phyloP scores from a whole-genome alignment of 1,139 yeast species.

The Yamadazyma kanchanaburiensis region DNA sequence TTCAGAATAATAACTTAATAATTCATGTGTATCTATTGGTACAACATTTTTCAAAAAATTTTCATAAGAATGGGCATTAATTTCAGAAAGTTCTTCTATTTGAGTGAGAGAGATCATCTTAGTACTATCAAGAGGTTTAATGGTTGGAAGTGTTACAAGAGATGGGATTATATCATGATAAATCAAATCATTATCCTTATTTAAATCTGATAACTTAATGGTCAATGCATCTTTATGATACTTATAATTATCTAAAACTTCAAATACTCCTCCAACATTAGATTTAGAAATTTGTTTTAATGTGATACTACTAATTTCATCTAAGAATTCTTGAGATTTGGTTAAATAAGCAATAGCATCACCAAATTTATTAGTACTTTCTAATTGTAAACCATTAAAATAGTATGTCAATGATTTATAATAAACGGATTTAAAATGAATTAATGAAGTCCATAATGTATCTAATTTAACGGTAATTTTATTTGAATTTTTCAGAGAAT shows the following conservation, averaged over 20 bases:
- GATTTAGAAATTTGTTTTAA: constrained; percentile 26
- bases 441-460: constrained; percentile 40
- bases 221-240: constrained; percentile 43
- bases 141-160: constrained; percentile 50
- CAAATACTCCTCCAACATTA: constrained; percentile 28
- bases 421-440: constrained; percentile 47
- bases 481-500: constrained; percentile 21
- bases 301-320: constrained; percentile 22
- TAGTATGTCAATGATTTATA: constrained; percentile 46
- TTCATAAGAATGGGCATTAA: constrained; percentile 55
- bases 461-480: constrained; percentile 47
- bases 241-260: constrained; percentile 40
- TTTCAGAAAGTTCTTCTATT: constrained; percentile 29
- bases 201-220: constrained; percentile 46
- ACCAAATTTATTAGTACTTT: constrained; percentile 59
- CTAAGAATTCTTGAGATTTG: constrained; percentile 42
- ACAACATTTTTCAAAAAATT: constrained; percentile 73
- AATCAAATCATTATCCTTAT: constrained; percentile 85
- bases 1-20: constrained; percentile 83
- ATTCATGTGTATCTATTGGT: constrained; percentile 84
- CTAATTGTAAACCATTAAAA: constrained; percentile 51
- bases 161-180: constrained; percentile 77
- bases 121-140: constrained; percentile 75
- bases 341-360: constrained; percentile 69
- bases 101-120: constrained; percentile 55